These are phyloP conservation scores for Aspergillus persii DNA, from an alignment of 2,329 filamentous ascomycete genomes.

Conservation along the genomic window DNA sequence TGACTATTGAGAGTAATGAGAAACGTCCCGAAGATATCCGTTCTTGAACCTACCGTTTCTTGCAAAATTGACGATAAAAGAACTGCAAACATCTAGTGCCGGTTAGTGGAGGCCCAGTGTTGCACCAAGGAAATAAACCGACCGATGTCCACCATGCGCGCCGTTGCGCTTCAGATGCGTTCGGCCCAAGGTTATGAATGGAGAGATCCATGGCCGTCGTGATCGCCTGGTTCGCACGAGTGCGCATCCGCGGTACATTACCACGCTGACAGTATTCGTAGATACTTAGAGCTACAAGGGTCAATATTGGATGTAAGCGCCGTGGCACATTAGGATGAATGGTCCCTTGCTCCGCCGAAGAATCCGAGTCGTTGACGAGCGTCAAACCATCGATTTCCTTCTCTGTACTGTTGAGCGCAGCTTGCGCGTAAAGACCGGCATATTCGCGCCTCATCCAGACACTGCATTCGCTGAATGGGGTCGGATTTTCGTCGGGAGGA, in stretches of 20 bases:
- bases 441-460: slow-evolving; percentile 18
- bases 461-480: slow-evolving; percentile 7
- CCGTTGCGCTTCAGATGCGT: slow-evolving; percentile 19
- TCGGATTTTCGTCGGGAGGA: slow-evolving; percentile 11
- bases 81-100: slow-evolving; percentile 16
- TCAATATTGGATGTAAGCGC: slow-evolving; percentile 17
- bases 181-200: slow-evolving; percentile 15
- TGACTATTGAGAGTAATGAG: slow-evolving; percentile 9
- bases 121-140: not conserved
- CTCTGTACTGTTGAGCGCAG: slow-evolving; percentile 18
- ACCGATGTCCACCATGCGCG: slow-evolving; percentile 29
- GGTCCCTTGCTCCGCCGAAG: not conserved
- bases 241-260: slow-evolving; percentile 22
- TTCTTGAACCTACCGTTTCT: slow-evolving; percentile 11
- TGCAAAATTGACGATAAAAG: slow-evolving; percentile 21
- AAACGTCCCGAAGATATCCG: not conserved
- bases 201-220: slow-evolving; percentile 27
- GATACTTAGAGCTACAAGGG: slow-evolving; percentile 20
- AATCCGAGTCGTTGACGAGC: not conserved
- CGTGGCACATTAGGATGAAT: slow-evolving; percentile 16
- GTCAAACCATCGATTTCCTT: slow-evolving; percentile 13
- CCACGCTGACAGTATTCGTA: slow-evolving; percentile 27
- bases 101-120: not conserved
- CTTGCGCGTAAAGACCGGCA: slow-evolving; percentile 22
- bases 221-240: slow-evolving; percentile 23